Evolutionary conservation across 2,329 filamentous ascomycete genomes (phyloP).

Genomic region (Fusarium brevicatenulatum): DNA sequence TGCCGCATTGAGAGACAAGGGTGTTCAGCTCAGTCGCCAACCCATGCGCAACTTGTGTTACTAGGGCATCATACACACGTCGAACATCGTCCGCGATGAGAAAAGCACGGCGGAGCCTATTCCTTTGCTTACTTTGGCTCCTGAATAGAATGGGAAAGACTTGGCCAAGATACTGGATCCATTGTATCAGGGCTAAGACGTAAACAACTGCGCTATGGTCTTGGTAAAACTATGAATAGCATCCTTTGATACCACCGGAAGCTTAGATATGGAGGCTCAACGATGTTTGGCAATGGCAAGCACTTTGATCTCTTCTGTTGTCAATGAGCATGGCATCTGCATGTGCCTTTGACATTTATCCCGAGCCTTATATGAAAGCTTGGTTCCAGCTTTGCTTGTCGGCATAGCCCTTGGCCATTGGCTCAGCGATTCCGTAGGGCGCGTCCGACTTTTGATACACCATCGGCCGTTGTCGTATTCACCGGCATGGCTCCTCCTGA

Average conservation of each 20-base stretch:
- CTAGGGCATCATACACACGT: background rate
- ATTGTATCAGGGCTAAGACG: background rate
- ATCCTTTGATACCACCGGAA: background rate
- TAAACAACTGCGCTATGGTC: background rate
- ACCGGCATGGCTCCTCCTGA: background rate
- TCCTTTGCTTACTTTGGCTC: background rate
- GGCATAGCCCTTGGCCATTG: background rate
- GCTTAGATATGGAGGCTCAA: background rate
- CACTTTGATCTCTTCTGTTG: background rate
- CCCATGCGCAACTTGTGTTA: background rate
- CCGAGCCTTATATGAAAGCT: constrained; percentile 3
- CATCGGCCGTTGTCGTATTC: background rate
- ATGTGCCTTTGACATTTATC: background rate
- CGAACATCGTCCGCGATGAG: background rate
- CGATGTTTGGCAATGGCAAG: background rate
- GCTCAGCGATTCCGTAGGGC: background rate
- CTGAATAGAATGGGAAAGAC: background rate
- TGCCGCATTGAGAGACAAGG: constrained; percentile 6
- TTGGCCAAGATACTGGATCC: background rate
- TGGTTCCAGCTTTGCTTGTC: background rate
- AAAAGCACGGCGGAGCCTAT: too few relatives aligned
- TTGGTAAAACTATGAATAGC: background rate
- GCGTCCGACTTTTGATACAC: background rate
- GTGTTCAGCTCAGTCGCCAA: background rate
- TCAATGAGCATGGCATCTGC: background rate